Percentiles rank a stretch among this genome's conserved stretches.
phyloP scores from a whole-genome alignment of 306 rosid genomes.

The Ammopiptanthus mongolicus region DNA sequence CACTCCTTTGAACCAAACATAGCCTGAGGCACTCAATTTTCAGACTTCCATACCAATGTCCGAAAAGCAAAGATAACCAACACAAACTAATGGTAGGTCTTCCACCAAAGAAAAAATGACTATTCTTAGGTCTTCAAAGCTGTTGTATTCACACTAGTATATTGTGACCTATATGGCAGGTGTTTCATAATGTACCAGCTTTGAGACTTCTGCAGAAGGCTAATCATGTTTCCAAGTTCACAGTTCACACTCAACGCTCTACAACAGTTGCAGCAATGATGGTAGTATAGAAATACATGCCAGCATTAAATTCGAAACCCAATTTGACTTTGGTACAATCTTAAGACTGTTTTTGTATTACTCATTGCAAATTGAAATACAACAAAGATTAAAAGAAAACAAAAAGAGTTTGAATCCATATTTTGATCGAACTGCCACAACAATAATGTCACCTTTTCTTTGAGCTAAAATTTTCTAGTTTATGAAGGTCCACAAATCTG shows the following conservation, averaged over 20 bases:
- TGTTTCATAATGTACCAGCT: background rate
- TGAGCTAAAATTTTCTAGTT: background rate
- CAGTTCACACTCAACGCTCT: background rate
- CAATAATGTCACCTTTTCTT: background rate
- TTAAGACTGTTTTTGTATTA: background rate
- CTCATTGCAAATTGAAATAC: background rate
- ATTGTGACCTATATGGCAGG: background rate
- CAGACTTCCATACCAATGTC: too few relatives aligned
- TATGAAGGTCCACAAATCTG: background rate
- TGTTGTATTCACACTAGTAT: background rate
- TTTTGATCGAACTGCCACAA: background rate
- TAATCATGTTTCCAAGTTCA: background rate
- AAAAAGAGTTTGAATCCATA: background rate
- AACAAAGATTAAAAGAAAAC: background rate
- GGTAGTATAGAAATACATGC: background rate
- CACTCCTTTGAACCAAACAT: too few relatives aligned
- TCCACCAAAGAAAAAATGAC: background rate
- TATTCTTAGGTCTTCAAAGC: background rate
- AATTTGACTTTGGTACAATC: background rate
- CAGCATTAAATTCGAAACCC: background rate
- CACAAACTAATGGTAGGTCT: too few relatives aligned
- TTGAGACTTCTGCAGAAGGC: background rate
- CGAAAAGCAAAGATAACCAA: too few relatives aligned
- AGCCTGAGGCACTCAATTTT: too few relatives aligned
- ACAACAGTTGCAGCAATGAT: background rate